Percentiles rank a stretch among this genome's conserved stretches.
Conservation (phyloP, 768 basidiomycete genomes). For the Xerocomus potaroensis region DNA sequence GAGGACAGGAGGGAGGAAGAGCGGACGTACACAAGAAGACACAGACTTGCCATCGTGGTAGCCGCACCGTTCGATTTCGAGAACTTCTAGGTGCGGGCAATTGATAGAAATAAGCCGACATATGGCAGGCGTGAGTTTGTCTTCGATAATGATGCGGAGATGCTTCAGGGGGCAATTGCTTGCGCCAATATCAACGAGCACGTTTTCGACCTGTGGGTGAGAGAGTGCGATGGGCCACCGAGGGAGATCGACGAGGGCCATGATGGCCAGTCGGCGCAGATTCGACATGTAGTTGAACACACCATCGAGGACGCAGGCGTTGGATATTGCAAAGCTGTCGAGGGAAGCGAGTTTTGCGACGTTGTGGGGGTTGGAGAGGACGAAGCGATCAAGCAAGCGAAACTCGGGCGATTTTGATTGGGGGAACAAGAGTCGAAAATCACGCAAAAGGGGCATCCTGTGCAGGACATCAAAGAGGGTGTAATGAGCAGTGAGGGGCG, state of each 20-base stretch:
- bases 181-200: constrained; percentile 27
- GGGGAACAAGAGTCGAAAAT: constrained; percentile 31
- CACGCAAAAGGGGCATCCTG: constrained; percentile 29
- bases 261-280: constrained; percentile 28
- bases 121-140: constrained; percentile 32
- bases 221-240: constrained; percentile 35
- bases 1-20: constrained; percentile 11
- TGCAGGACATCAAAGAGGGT: constrained; percentile 27
- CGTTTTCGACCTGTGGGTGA: constrained; percentile 29
- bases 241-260: constrained; percentile 33
- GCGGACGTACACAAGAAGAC: constrained; percentile 32
- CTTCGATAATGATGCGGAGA: constrained; percentile 34
- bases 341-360: constrained; percentile 31
- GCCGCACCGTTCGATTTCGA: constrained; percentile 34
- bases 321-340: constrained; percentile 34
- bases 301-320: constrained; percentile 30
- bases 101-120: constrained; percentile 27
- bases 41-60: constrained; percentile 36
- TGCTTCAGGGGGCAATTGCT: constrained; percentile 32
- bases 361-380: constrained; percentile 18
- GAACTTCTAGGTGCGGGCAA: constrained; percentile 30
- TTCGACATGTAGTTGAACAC: constrained; percentile 29
- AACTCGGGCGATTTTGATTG: constrained; percentile 26
- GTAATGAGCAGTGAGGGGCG: not conserved
- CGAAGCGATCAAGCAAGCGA: constrained; percentile 22